A percentile compares a stretch with the other conserved stretches of the same genome.
These are phyloP conservation scores for Nakazawaea molendinolei DNA, from an alignment of 805 yeast species.

Conservation along the genomic window DNA sequence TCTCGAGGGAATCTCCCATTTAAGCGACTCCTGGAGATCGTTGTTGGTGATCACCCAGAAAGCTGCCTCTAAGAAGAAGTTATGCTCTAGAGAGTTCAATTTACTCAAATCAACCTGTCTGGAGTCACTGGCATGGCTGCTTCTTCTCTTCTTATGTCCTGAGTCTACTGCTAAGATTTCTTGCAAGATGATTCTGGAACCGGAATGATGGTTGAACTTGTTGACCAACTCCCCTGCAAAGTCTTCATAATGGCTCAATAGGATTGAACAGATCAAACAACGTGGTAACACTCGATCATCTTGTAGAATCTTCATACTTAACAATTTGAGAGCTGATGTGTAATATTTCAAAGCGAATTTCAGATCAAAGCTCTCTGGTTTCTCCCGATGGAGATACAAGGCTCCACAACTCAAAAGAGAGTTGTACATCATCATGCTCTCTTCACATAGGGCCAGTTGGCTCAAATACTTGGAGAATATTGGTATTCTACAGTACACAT, in stretches of 20 bases:
- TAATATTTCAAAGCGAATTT: slow-evolving; percentile 13
- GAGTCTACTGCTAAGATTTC: slow-evolving; percentile 10
- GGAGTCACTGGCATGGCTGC: background rate
- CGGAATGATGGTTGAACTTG: slow-evolving; percentile 11
- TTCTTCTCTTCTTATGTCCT: background rate
- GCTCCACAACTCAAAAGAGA: slow-evolving; percentile 14
- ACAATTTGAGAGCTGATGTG: slow-evolving; percentile 13
- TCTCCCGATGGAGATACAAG: slow-evolving; percentile 12
- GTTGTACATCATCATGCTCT: slow-evolving; percentile 10
- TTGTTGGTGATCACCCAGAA: slow-evolving; percentile 12
- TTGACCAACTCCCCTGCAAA: slow-evolving; percentile 11
- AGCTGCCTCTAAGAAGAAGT: slow-evolving; percentile 7
- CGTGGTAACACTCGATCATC: slow-evolving; percentile 7
- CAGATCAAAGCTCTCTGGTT: slow-evolving; percentile 11
- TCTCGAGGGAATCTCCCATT: slow-evolving; percentile 9
- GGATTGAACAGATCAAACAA: slow-evolving; percentile 11
- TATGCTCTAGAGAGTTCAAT: slow-evolving; percentile 7
- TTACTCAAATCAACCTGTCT: slow-evolving; percentile 4
- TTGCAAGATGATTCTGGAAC: slow-evolving; percentile 13
- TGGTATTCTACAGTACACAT: slow-evolving; percentile 10
- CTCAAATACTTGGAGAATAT: slow-evolving; percentile 10
- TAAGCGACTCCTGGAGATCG: slow-evolving; percentile 10
- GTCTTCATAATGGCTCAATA: slow-evolving; percentile 12
- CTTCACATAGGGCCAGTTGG: slow-evolving; percentile 11
- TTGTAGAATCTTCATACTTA: slow-evolving; percentile 13